phyloP scores from a whole-genome alignment of 805 yeast genomes.

The Saccharomycopsis microspora region DNA sequence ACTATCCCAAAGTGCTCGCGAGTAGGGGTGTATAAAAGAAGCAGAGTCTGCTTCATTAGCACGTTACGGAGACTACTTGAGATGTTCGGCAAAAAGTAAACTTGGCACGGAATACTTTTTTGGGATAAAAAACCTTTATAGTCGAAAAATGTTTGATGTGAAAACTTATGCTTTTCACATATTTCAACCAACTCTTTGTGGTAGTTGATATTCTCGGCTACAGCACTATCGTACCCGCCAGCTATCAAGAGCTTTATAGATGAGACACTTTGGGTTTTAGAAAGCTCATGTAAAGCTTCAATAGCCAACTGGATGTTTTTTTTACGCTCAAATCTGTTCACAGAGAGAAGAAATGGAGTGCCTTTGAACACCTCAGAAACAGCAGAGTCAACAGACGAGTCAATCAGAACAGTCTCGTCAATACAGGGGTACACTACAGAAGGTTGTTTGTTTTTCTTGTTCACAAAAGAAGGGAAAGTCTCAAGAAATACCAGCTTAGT shows the following conservation, averaged over 20 bases:
- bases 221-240: constrained; percentile 83
- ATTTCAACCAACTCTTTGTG: constrained; percentile 42
- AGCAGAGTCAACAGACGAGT: background rate
- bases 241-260: constrained; percentile 54
- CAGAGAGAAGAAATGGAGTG: constrained; percentile 44
- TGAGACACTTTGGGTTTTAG: constrained; percentile 11
- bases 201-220: constrained; percentile 65
- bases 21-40: constrained; percentile 80
- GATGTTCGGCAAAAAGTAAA: constrained; percentile 75
- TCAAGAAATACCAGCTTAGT: constrained; percentile 58
- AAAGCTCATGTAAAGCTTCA: constrained; percentile 43
- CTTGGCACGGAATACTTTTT: constrained; percentile 27
- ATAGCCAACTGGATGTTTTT: constrained; percentile 77
- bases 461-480: constrained; percentile 39
- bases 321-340: constrained; percentile 83
- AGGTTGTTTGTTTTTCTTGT: constrained; percentile 17
- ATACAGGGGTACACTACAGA: constrained; percentile 53
- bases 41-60: constrained; percentile 42
- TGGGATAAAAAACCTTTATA: constrained; percentile 15
- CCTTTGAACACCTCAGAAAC: background rate
- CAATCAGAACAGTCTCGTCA: constrained; percentile 24
- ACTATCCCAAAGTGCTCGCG: constrained; percentile 96
- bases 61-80: constrained; percentile 52
- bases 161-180: no score
- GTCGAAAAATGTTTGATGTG: constrained; percentile 19